These are phyloP conservation scores for Dendrostoma leiphaemia DNA, from an alignment of 2,329 filamentous ascomycete genomes.

Conservation along the genomic window DNA sequence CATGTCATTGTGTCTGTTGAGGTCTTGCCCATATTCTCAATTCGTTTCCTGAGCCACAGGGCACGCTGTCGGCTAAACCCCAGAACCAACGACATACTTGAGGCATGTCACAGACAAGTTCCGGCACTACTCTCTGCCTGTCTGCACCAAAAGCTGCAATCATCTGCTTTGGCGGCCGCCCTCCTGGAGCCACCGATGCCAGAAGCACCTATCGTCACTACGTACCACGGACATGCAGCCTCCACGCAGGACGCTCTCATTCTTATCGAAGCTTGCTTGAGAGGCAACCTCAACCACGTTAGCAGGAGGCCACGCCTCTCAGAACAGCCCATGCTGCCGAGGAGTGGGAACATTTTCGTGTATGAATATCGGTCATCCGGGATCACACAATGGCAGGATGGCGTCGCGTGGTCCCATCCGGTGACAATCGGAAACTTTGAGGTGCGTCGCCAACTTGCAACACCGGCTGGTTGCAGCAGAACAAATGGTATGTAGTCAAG, in stretches of 20 bases:
- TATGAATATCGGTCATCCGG: conserved; percentile 10
- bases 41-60: too few species aligned
- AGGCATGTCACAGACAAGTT: too few species aligned
- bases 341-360: conserved; percentile 11
- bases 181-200: conserved; percentile 12
- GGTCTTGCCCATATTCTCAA: too few species aligned
- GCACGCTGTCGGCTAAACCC: too few species aligned
- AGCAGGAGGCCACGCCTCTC: conserved; percentile 5
- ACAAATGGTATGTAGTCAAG: conserved; percentile 3
- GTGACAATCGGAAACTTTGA: conserved; percentile 12
- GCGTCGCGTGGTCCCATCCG: conserved; percentile 8
- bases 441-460: conserved; percentile 5
- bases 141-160: too few species aligned
- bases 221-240: conserved; percentile 7
- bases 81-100: too few species aligned
- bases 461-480: background rate
- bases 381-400: conserved; percentile 9
- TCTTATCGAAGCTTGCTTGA: conserved; percentile 9
- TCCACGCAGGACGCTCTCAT: conserved; percentile 13
- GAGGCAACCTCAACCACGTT: conserved; percentile 4
- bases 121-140: too few species aligned
- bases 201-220: conserved; percentile 9
- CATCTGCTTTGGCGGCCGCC: background rate
- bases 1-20: too few species aligned
- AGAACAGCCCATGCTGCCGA: conserved; percentile 1